A percentile compares a stretch with the other conserved stretches of the same genome.
These are phyloP conservation scores for Nothophytophthora sp. DNA, from an alignment of 352 stramenopile species.

Conservation along the genomic window DNA sequence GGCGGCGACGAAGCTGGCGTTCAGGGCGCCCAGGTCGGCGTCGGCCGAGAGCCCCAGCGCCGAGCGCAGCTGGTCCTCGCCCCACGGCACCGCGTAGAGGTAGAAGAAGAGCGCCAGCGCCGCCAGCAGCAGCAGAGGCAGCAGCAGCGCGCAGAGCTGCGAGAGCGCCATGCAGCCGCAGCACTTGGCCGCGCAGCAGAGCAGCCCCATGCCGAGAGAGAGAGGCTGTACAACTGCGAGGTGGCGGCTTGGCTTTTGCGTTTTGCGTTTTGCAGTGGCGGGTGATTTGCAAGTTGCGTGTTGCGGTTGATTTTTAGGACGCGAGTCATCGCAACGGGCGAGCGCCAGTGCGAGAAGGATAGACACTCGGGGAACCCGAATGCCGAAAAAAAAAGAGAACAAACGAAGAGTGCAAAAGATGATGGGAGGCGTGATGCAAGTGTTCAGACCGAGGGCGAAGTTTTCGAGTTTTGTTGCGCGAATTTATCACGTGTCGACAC, in stretches of 20 bases:
- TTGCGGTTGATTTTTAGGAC: neutral
- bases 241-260: neutral
- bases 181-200: conserved; percentile 66
- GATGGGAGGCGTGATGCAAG: no score
- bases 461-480: no score
- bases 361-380: no score
- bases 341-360: no score
- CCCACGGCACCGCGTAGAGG: conserved; percentile 72
- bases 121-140: conserved; percentile 53
- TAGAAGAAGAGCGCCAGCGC: conserved; percentile 67
- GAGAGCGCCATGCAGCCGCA: conserved; percentile 76
- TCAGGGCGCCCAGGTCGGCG: conserved; percentile 53
- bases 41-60: conserved; percentile 46
- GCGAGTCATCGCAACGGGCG: no score
- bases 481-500: no score
- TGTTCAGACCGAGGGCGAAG: no score
- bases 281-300: no score
- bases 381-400: no score
- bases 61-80: conserved; percentile 68
- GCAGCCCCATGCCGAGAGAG: conserved; percentile 33
- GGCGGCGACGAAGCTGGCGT: conserved; percentile 45
- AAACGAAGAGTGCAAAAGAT: no score
- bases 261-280: no score
- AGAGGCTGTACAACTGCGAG: neutral
- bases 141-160: conserved; percentile 64